Evolutionary conservation across 2,329 filamentous ascomycete genomes (phyloP).

Genomic region (Beauveria medogensis): DNA sequence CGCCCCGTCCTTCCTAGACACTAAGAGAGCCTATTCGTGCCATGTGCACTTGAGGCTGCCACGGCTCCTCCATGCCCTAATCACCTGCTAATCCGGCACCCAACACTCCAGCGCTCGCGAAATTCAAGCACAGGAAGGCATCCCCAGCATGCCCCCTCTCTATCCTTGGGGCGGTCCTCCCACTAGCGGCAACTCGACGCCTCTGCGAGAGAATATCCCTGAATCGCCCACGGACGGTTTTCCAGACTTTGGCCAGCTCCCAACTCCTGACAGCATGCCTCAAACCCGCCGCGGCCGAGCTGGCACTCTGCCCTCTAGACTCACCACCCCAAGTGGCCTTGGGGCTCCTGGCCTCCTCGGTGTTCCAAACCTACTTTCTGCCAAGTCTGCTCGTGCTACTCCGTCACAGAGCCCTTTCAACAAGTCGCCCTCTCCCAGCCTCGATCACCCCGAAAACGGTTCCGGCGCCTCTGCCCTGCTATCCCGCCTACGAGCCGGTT

Average conservation of each 20-base stretch:
- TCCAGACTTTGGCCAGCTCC: slow-evolving; percentile 73
- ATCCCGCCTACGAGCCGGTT: slow-evolving; percentile 81
- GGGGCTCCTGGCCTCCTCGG: slow-evolving; percentile 41
- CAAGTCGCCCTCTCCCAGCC: slow-evolving; percentile 54
- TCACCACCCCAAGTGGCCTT: slow-evolving; percentile 66
- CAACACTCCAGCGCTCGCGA: slow-evolving; percentile 66
- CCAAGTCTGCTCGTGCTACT: slow-evolving; percentile 76
- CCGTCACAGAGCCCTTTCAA: slow-evolving; percentile 78
- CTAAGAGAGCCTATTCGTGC: neutral
- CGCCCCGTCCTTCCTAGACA: neutral
- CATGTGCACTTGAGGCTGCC: neutral
- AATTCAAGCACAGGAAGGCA: slow-evolving; percentile 92
- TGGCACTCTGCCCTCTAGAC: slow-evolving; percentile 91
- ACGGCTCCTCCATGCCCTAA: neutral
- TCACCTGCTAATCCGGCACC: neutral
- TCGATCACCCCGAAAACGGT: slow-evolving; percentile 41
- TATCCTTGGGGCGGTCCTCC: slow-evolving; percentile 91
- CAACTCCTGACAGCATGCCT: slow-evolving; percentile 57
- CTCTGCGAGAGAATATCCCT: slow-evolving; percentile 91
- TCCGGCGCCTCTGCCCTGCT: slow-evolving; percentile 68
- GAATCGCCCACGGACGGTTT: slow-evolving; percentile 96
- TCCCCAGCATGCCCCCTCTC: slow-evolving; percentile 56
- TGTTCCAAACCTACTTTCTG: slow-evolving; percentile 45
- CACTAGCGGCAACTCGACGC: slow-evolving; percentile 92
- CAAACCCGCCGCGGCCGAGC: slow-evolving; percentile 75